A percentile compares a stretch with the other conserved stretches of the same genome.
These are phyloP conservation scores for Debaryomyces udenii DNA, from an alignment of 1,139 yeast species.

Conservation along the genomic window DNA sequence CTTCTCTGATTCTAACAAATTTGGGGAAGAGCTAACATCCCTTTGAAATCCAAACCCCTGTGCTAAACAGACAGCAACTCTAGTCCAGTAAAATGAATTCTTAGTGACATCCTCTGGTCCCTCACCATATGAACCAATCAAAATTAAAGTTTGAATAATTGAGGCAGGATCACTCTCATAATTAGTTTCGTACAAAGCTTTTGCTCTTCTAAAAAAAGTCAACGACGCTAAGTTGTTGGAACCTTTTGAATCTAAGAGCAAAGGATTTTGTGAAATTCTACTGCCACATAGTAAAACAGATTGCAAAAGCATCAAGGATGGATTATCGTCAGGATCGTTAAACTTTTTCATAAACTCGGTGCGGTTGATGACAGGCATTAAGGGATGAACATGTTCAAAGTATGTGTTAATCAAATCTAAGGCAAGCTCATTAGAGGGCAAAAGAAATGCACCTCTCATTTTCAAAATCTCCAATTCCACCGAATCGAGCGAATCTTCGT, in stretches of 20 bases:
- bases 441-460: conserved; percentile 68
- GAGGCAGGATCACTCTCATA: conserved; percentile 73
- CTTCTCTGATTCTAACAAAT: conserved; percentile 44
- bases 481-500: conserved; percentile 53
- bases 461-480: conserved; percentile 71
- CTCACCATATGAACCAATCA: conserved; percentile 75
- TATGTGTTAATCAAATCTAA: conserved; percentile 64
- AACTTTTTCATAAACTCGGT: conserved; percentile 60
- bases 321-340: conserved; percentile 63
- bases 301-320: conserved; percentile 69
- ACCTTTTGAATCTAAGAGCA: conserved; percentile 58
- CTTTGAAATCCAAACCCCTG: conserved; percentile 82
- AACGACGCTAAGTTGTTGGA: conserved; percentile 60
- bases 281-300: conserved; percentile 73
- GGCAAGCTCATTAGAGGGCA: conserved; percentile 66
- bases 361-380: conserved; percentile 72
- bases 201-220: conserved; percentile 76
- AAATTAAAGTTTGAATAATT: conserved; percentile 63
- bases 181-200: conserved; percentile 72
- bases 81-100: conserved; percentile 77
- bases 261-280: conserved; percentile 60
- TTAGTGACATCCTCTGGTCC: conserved; percentile 79
- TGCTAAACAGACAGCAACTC: conserved; percentile 72
- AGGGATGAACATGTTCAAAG: conserved; percentile 69
- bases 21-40: conserved; percentile 41